These are phyloP conservation scores for Trichocomaceae sp. DNA, from an alignment of 2,329 filamentous ascomycete species.

Conservation along the genomic window DNA sequence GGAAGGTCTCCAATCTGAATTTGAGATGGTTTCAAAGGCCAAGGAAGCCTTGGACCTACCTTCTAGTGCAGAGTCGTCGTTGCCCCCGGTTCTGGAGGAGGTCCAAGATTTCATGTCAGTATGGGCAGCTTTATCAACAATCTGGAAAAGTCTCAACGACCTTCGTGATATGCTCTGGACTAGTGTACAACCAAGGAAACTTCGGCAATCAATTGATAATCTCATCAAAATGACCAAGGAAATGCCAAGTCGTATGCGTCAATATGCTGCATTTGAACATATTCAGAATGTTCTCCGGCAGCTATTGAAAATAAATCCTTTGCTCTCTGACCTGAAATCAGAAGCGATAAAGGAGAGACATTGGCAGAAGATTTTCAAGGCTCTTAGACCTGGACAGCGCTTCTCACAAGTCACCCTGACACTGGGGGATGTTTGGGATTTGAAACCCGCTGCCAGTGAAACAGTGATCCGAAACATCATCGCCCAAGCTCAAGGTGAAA, in stretches of 20 bases:
- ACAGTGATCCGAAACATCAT: slow-evolving; percentile 87
- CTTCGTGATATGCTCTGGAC: slow-evolving; percentile 90
- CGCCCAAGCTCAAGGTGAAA: slow-evolving; percentile 90
- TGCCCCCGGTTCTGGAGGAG: slow-evolving; percentile 83
- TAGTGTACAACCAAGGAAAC: slow-evolving; percentile 88
- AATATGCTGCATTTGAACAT: slow-evolving; percentile 99
- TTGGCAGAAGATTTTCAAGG: slow-evolving; percentile 97
- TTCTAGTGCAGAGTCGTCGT: slow-evolving; percentile 68
- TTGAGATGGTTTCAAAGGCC: slow-evolving; percentile 88
- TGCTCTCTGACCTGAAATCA: slow-evolving; percentile 86
- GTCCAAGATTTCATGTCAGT: slow-evolving; percentile 98
- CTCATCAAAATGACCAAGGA: slow-evolving; percentile 98
- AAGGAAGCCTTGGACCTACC: slow-evolving; percentile 94
- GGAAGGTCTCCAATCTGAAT: slow-evolving; percentile 76
- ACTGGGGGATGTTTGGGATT: slow-evolving; percentile 96
- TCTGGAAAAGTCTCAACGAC: slow-evolving; percentile 94
- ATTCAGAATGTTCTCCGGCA: slow-evolving; percentile 86
- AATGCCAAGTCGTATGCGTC: slow-evolving; percentile 97
- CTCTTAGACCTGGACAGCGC: slow-evolving; percentile 82
- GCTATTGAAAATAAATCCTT: slow-evolving; percentile 80
- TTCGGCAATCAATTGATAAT: slow-evolving; percentile 79
- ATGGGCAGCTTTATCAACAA: slow-evolving; percentile 90
- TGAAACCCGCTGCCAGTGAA: slow-evolving; percentile 84
- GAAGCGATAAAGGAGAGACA: slow-evolving; percentile 94
- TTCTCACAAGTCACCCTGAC: slow-evolving; percentile 94